A percentile compares a stretch with the other conserved stretches of the same genome.
Evolutionary conservation across 805 yeast genomes (phyloP).

Genomic region (Candida ovalis): DNA sequence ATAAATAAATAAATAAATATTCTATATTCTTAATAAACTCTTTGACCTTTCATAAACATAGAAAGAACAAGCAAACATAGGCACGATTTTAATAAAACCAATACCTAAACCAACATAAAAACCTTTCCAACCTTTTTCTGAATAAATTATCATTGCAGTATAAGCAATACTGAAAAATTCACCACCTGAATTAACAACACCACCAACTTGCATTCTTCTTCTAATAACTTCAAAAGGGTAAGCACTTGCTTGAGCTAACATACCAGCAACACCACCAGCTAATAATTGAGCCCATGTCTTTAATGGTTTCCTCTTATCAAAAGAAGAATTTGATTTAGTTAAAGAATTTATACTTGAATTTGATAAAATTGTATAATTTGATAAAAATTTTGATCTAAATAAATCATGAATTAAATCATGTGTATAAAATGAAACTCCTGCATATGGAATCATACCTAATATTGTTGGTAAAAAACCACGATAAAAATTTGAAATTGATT

Average conservation of each 20-base stretch:
- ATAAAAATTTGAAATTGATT: slow-evolving; percentile 67
- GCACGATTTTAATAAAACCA: slow-evolving; percentile 91
- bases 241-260: slow-evolving; percentile 88
- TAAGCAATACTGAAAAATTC: slow-evolving; percentile 48
- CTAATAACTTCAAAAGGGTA: slow-evolving; percentile 95
- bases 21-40: slow-evolving; percentile 20
- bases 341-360: slow-evolving; percentile 11
- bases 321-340: slow-evolving; percentile 32
- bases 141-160: slow-evolving; percentile 58
- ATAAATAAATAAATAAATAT: slow-evolving; percentile 13
- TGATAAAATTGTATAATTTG: slow-evolving; percentile 48
- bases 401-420: slow-evolving; percentile 66
- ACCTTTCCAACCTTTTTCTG: slow-evolving; percentile 78
- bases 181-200: slow-evolving; percentile 56
- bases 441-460: slow-evolving; percentile 94
- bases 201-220: slow-evolving; percentile 94
- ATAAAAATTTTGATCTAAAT: slow-evolving; percentile 57
- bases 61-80: slow-evolving; percentile 96
- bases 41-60: slow-evolving; percentile 90
- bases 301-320: slow-evolving; percentile 59
- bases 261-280: slow-evolving; percentile 96
- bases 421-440: slow-evolving; percentile 87
- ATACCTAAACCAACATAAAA: slow-evolving; percentile 92
- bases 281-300: slow-evolving; percentile 86
- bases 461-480: slow-evolving; percentile 94